Evolutionary conservation across 2,329 filamentous ascomycete species (phyloP).

Genomic region (Immersiporthe knoxdaviesiana): DNA sequence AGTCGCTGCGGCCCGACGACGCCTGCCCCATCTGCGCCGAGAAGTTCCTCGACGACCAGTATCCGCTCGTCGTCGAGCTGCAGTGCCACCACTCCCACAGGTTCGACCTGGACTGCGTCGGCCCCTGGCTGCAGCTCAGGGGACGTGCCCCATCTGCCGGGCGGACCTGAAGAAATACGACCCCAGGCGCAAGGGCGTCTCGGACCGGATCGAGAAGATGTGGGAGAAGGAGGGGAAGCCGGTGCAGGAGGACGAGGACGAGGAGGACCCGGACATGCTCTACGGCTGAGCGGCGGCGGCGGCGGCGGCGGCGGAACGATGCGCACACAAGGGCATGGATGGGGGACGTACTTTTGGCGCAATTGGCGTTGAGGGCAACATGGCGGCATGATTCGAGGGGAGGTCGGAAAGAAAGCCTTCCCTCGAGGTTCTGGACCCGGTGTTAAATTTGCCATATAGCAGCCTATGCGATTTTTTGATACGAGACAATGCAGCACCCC

Average conservation of each 20-base stretch:
- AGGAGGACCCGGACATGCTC: constrained; percentile 55
- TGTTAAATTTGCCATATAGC: neutral
- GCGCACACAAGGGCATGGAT: neutral
- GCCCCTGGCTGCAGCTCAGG: constrained; percentile 66
- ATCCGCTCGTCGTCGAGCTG: constrained; percentile 66
- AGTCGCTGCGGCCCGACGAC: constrained; percentile 53
- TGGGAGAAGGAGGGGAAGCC: constrained; percentile 52
- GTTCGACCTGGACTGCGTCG: constrained; percentile 70
- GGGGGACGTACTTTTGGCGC: constrained; percentile 10
- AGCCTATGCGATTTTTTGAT: neutral
- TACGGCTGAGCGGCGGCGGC: constrained; percentile 47
- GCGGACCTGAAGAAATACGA: constrained; percentile 56
- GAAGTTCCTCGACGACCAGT: constrained; percentile 62
- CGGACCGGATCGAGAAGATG: constrained; percentile 24
- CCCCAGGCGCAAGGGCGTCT: constrained; percentile 21
- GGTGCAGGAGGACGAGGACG: constrained; percentile 56
- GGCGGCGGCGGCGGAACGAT: no score
- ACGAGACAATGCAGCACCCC: neutral
- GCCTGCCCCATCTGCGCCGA: constrained; percentile 67
- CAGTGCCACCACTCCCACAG: constrained; percentile 60
- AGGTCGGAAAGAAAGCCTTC: neutral
- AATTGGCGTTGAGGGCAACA: constrained; percentile 16
- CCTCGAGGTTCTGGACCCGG: constrained; percentile 2
- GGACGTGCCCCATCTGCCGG: constrained; percentile 66
- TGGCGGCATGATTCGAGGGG: neutral